These are phyloP conservation scores for Penicillium lagena DNA, from an alignment of 495 filamentous ascomycete species.

Conservation along the genomic window DNA sequence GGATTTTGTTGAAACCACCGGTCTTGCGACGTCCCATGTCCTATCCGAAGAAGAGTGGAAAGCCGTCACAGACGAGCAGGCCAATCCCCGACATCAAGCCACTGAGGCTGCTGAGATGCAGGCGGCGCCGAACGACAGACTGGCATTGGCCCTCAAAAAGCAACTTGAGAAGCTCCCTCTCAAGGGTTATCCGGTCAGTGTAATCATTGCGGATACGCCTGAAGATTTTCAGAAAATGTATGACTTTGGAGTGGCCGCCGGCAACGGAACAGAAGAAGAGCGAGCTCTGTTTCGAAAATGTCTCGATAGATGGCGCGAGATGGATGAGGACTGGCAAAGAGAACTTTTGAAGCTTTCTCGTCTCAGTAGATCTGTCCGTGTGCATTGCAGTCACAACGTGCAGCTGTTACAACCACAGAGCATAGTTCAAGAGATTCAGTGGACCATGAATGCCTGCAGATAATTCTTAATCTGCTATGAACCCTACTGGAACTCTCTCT, in stretches of 20 bases:
- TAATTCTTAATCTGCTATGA: conserved; percentile 1
- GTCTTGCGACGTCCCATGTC: conserved; percentile 10
- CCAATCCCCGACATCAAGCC: conserved; percentile 11
- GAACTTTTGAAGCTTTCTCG: conserved; percentile 10
- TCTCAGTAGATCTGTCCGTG: conserved; percentile 5
- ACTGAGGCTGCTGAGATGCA: conserved; percentile 12
- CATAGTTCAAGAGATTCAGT: conserved; percentile 9
- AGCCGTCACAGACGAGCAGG: conserved; percentile 9
- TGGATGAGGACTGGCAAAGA: conserved; percentile 11
- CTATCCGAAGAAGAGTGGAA: conserved; percentile 12
- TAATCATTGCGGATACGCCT: conserved; percentile 12
- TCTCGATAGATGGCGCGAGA: conserved; percentile 9
- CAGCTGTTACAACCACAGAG: conserved; percentile 7
- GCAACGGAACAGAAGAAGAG: conserved; percentile 9
- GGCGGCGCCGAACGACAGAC: conserved; percentile 6
- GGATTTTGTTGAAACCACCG: conserved; percentile 10
- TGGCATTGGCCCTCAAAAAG: conserved; percentile 4
- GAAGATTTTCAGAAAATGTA: conserved; percentile 9
- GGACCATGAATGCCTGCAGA: conserved; percentile 4
- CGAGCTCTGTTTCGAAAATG: conserved; percentile 7
- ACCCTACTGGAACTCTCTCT: too few relatives aligned
- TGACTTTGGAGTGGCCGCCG: conserved; percentile 8
- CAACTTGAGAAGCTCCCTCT: conserved; percentile 10
- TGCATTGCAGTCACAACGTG: conserved; percentile 11
- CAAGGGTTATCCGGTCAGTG: conserved; percentile 11